Percentiles rank a stretch among this genome's conserved stretches.
Conservation (phyloP, 148 eudicot genomes). For the Talinum fruticosum region DNA sequence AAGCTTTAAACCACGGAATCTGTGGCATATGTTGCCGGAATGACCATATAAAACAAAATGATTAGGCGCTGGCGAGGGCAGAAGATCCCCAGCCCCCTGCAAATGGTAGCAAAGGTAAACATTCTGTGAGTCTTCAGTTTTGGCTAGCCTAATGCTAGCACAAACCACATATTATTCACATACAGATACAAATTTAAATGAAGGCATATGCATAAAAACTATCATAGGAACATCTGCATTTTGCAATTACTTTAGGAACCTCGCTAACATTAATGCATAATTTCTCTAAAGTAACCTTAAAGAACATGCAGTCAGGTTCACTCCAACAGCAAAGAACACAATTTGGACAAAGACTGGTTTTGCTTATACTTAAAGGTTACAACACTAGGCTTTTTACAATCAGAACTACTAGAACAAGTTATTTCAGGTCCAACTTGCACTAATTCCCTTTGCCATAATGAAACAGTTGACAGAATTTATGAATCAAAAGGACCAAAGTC, state of each 20-base stretch:
- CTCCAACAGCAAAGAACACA: not conserved
- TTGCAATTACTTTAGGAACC: not conserved
- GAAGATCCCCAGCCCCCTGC: slow-evolving; percentile 11
- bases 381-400: not conserved
- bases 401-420: not conserved
- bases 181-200: not conserved
- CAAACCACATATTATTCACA: not conserved
- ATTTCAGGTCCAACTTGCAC: not conserved
- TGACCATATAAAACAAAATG: slow-evolving; percentile 15
- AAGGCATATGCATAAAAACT: not conserved
- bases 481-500: not conserved
- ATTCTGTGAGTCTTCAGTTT: not conserved
- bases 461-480: not conserved
- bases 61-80: slow-evolving; percentile 17
- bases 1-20: slow-evolving; percentile 22
- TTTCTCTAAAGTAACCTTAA: not conserved
- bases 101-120: not conserved
- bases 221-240: not conserved
- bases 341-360: not conserved
- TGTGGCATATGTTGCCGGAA: slow-evolving; percentile 18
- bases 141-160: not conserved
- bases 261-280: not conserved
- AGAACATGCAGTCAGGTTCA: not conserved
- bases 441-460: not conserved
- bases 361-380: no score